Conservation (phyloP, 441 rosid genomes). For the Syzygium syzygioides region DNA sequence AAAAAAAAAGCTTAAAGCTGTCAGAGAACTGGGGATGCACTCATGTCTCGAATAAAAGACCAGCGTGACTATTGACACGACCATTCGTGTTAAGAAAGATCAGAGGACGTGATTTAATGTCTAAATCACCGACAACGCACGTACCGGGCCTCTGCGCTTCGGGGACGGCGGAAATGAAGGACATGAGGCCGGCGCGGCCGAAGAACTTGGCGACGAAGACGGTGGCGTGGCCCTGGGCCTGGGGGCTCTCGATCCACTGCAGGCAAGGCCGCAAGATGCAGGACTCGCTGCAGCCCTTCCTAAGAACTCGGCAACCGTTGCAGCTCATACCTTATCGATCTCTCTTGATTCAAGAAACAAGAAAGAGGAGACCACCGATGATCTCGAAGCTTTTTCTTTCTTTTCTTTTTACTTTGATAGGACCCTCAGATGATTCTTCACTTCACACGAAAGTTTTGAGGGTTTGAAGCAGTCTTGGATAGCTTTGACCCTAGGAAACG, state of each 20-base stretch:
- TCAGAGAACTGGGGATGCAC: neutral
- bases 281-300: constrained; percentile 70
- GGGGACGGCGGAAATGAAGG: constrained; percentile 63
- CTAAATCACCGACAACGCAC: neutral
- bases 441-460: neutral
- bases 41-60: neutral
- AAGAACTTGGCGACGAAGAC: constrained; percentile 67
- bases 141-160: constrained; percentile 58
- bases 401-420: neutral
- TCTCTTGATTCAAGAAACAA: neutral
- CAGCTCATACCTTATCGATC: constrained; percentile 38
- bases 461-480: neutral
- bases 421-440: neutral
- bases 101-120: neutral
- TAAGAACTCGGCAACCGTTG: constrained; percentile 68
- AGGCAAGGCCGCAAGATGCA: constrained; percentile 66
- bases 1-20: neutral
- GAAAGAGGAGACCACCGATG: neutral
- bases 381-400: neutral
- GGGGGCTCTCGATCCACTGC: constrained; percentile 60
- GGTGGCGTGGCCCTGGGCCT: constrained; percentile 70
- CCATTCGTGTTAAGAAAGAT: neutral
- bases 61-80: neutral
- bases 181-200: constrained; percentile 73
- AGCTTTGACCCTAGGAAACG: neutral